These are phyloP conservation scores for Hemileccinum rubropunctum DNA, from an alignment of 768 basidiomycete genomes.

Conservation along the genomic window DNA sequence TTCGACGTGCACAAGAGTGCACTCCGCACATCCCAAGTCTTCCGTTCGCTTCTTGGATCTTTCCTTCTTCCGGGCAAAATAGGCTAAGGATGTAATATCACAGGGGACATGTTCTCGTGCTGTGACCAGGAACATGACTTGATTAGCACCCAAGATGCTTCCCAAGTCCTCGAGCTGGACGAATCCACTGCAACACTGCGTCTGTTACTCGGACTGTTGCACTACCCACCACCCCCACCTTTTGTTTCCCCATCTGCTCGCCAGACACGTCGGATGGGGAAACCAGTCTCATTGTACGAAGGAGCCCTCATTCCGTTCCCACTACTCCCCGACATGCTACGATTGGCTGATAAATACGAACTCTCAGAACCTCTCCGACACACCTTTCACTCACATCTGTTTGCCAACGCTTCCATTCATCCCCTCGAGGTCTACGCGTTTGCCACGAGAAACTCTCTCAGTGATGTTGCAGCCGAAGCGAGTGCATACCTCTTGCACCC, in stretches of 20 bases:
- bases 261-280: constrained; percentile 29
- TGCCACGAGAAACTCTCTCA: constrained; percentile 43
- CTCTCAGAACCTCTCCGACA: constrained; percentile 45
- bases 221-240: constrained; percentile 51
- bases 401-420: constrained; percentile 46
- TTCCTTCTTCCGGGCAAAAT: background rate
- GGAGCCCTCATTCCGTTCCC: constrained; percentile 62
- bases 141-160: constrained; percentile 17
- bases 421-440: constrained; percentile 64
- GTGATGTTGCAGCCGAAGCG: constrained; percentile 51
- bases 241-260: constrained; percentile 24
- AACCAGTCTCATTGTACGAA: constrained; percentile 32
- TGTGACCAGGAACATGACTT: constrained; percentile 39
- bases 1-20: constrained; percentile 51
- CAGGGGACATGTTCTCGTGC: constrained; percentile 69
- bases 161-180: constrained; percentile 48
- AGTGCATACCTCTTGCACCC: constrained; percentile 54
- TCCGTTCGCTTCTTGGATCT: constrained; percentile 43
- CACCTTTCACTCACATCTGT: constrained; percentile 49
- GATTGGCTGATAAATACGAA: constrained; percentile 64
- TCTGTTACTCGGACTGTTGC: constrained; percentile 54
- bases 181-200: constrained; percentile 49
- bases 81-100: constrained; percentile 10
- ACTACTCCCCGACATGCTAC: constrained; percentile 54
- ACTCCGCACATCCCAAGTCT: constrained; percentile 57